A percentile compares a stretch with the other conserved stretches of the same genome.
Conservation (phyloP, 768 basidiomycete species). For the Leccinum variicolor region DNA sequence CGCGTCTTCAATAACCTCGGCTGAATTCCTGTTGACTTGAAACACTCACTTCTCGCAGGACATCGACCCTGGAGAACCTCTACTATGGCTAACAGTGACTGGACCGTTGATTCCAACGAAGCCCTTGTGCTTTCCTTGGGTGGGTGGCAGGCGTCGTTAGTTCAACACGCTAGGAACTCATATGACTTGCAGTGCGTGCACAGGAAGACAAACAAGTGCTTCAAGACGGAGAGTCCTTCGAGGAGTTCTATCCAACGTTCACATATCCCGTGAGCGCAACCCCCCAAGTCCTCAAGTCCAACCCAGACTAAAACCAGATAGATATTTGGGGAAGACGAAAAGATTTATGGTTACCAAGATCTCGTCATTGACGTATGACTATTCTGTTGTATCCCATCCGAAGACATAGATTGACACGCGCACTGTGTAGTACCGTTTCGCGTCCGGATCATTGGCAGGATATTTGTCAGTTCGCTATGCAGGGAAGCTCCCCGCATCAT, state of each 20-base stretch:
- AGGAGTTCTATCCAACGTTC: constrained; percentile 80
- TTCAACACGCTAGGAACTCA: constrained; percentile 1
- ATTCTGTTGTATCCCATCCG: not conserved
- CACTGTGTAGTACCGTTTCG: constrained; percentile 62
- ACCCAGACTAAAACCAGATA: constrained; percentile 26
- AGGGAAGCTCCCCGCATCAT: constrained; percentile 58
- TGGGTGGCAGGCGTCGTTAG: constrained; percentile 28
- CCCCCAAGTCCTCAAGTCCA: not conserved
- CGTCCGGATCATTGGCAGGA: constrained; percentile 82
- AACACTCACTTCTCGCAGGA: not conserved
- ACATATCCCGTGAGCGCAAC: constrained; percentile 83
- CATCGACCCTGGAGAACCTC: not conserved
- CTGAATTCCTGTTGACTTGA: not conserved
- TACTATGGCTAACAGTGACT: constrained; percentile 40
- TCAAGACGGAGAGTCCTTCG: constrained; percentile 54
- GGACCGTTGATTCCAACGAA: constrained; percentile 79
- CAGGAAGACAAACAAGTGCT: constrained; percentile 58
- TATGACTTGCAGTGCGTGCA: constrained; percentile 55
- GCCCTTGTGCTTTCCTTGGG: constrained; percentile 74
- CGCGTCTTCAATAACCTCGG: constrained; percentile 15
- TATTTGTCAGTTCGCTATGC: constrained; percentile 69
- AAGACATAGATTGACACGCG: constrained; percentile 1
- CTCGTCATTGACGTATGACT: constrained; percentile 74
- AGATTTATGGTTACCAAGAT: constrained; percentile 90
- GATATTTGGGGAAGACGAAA: constrained; percentile 97